Conservation (phyloP, 495 filamentous ascomycete species). For the Podospora pseudoanserina region DNA sequence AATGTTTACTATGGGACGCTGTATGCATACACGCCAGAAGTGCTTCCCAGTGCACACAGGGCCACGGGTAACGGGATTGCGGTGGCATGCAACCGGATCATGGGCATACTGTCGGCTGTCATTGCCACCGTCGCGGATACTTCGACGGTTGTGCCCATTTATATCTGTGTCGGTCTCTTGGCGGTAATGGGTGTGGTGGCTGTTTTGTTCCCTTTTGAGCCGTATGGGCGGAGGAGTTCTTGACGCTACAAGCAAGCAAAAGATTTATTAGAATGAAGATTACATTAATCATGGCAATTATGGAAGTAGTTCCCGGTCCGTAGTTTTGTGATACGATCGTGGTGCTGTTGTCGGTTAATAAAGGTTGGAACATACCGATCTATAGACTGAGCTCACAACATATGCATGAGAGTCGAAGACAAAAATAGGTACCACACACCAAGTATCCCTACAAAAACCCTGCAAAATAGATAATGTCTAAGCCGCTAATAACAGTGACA, state of each 20-base stretch:
- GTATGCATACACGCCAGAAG: constrained; percentile 60
- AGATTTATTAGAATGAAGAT: too few species aligned
- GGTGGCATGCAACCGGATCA: constrained; percentile 64
- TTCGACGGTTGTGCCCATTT: constrained; percentile 60
- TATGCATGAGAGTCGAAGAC: too few species aligned
- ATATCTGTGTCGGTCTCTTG: constrained; percentile 63
- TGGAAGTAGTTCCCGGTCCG: too few species aligned
- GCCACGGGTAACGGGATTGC: constrained; percentile 69
- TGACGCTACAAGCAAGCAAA: constrained; percentile 23
- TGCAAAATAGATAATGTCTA: too few species aligned
- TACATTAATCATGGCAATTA: too few species aligned
- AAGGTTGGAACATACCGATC: too few species aligned
- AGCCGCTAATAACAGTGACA: too few species aligned
- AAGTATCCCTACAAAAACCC: too few species aligned
- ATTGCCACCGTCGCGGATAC: constrained; percentile 60
- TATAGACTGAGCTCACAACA: too few species aligned
- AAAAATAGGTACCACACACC: too few species aligned
- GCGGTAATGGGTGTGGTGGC: constrained; percentile 60
- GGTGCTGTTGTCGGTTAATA: too few species aligned
- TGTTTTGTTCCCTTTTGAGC: constrained; percentile 65
- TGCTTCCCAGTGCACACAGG: constrained; percentile 64
- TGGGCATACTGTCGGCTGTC: constrained; percentile 68
- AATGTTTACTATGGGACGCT: constrained; percentile 72
- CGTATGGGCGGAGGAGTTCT: constrained; percentile 63
- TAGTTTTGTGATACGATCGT: too few species aligned